Base-by-base conservation (phyloP, 169 alveolate genomes). In the Theileria sp. region DNA sequence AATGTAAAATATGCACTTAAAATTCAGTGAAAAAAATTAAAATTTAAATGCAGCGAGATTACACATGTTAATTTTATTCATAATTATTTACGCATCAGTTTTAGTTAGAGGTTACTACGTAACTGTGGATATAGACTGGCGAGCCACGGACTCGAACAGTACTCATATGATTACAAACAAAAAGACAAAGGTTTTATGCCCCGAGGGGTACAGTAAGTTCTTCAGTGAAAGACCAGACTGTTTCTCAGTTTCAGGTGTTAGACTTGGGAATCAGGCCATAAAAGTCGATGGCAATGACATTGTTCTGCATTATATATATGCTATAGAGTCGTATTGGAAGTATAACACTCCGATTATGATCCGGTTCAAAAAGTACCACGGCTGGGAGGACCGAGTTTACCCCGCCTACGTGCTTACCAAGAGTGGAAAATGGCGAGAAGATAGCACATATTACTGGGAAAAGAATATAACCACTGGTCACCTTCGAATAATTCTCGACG, bases 171-270 rank as follows among this genome's bases (percentile, higher is more conserved):
- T 64, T 64, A 64, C 72, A 15, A 64, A 64, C 32, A 64, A 23
- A 7, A 64, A 30, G 32, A 26, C 72, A 17, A 38, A 64, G 7
- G 72, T 19, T 0, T 10, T 64, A 7, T 64, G 72, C 38, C 72
- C 72, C 4, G 51, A 23, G 19, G 72, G 72, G 23, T 64, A 64
- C 72, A 64, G 25, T 21, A 64, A 64, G 49, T 64, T 28, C 15
- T 10, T 64, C n/a, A 32, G 51, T 13, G 72, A 64, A 50, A 64
- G 72, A 50, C 72, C 72, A 28, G 72, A 64, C 32, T 64, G 72
- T 21, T 64, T 64, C 25, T 64, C 72, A 19, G 72, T 64, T 26
- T 15, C 38, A 9, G 72, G 25, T 25, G 72, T 64, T 26, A 64
- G 50, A 30, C 25, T 26, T 6, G 44, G 50, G 23, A 64, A 64